These are phyloP conservation scores for Podospora pseudopauciseta DNA, from an alignment of 495 filamentous ascomycete genomes.

Conservation along the genomic window DNA sequence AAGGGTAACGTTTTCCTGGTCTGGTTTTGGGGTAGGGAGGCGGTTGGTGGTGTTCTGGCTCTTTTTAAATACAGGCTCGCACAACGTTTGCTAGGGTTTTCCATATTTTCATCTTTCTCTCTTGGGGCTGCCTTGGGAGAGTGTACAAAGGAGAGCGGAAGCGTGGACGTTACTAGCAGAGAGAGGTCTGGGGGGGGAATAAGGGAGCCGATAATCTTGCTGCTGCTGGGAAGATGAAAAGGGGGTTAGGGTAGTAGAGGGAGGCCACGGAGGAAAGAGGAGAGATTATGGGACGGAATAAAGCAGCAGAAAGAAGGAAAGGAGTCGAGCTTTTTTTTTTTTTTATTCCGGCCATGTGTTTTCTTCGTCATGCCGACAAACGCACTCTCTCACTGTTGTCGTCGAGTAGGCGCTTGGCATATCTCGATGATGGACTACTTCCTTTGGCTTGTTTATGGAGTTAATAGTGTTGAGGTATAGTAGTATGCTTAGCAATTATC, in stretches of 20 bases:
- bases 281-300: background rate
- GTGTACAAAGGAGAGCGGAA: background rate
- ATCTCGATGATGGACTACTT: background rate
- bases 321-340: background rate
- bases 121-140: conserved; percentile 4
- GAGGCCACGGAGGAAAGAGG: background rate
- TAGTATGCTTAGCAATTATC: background rate
- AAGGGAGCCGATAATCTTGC: background rate
- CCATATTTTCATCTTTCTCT: background rate
- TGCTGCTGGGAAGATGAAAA: background rate
- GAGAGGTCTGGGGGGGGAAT: background rate
- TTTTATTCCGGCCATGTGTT: background rate
- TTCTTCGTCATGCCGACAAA: conserved; percentile 2
- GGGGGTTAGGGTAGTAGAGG: background rate
- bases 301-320: background rate
- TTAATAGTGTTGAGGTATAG: background rate
- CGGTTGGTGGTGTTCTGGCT: conserved; percentile 19
- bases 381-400: background rate
- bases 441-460: background rate
- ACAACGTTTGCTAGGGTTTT: background rate
- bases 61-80: conserved; percentile 15
- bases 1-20: background rate
- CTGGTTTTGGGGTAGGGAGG: background rate
- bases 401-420: background rate
- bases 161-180: background rate